Evolutionary conservation across 2,329 filamentous ascomycete genomes (phyloP), one percentile per base, ranked within the genome.

Genomic region (Aspergillus spinulosporus): DNA sequence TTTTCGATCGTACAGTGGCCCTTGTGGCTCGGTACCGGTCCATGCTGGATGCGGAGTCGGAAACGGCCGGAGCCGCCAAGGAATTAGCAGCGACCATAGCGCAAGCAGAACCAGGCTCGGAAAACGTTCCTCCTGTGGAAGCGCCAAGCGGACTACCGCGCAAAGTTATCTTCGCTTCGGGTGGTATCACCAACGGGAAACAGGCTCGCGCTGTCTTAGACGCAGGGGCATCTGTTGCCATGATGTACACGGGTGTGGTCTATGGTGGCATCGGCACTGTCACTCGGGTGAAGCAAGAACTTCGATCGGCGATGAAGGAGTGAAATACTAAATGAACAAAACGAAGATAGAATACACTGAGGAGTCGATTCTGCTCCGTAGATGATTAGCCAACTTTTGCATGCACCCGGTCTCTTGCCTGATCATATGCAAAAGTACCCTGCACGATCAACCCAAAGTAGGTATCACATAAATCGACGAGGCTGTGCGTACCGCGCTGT

Each of bases 151-250:
- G 51, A 28, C 52, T 55, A 39, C 56, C 65, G n/a, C 68, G 66
- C 46, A 96, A 96, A 76, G 87, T 92, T 51, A 88, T 99, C 59
- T 97, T 97, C 70, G 93, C 93, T 0, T 94, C 91, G 0, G 94
- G 94, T 1, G 94, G 94, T 14, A 93, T 99, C 68, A 94, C 89
- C 1, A 93, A 88, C 62, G 94, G 94, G 3, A 82, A 88, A 61
- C 88, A 97, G 75, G 95, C 91, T 6, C 77, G 90, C 11, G 82
- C 89, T 74, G 84, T 93, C 5, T 80, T 97, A 48, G 89, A 95
- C 63, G 92, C 92, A 0, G 94, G 94, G 6, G 94, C 94, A 0
- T 93, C 88, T 65, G 87, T 95, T 11, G 92, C 91, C 2, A 94
- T 96, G 85, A 81, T 96, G 51, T 97, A 97, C 73, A 99, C 94